A percentile compares a stretch with the other conserved stretches of the same genome.
These are phyloP conservation scores for Wickerhamomyces bovis DNA, from an alignment of 805 yeast genomes.

Conservation along the genomic window DNA sequence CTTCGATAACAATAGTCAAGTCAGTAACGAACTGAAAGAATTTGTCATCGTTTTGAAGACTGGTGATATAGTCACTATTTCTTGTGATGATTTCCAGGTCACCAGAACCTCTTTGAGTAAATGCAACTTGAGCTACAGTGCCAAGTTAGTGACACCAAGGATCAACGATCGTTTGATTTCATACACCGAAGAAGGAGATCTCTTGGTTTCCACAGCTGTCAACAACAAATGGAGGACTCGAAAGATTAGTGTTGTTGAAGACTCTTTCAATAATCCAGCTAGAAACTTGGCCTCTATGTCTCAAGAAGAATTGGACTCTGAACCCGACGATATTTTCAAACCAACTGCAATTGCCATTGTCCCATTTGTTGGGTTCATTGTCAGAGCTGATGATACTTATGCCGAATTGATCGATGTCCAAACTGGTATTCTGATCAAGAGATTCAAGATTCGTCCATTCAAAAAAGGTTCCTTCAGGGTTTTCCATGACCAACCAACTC, in stretches of 20 bases:
- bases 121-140: conserved; percentile 41
- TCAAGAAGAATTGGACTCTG: background rate
- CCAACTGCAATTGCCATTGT: conserved; percentile 43
- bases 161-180: conserved; percentile 68
- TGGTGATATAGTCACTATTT: conserved; percentile 44
- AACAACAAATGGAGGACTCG: conserved; percentile 62
- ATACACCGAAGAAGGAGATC: conserved; percentile 39
- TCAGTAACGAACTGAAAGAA: conserved; percentile 26
- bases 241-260: conserved; percentile 41
- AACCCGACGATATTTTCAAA: conserved; percentile 11
- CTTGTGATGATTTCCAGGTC: conserved; percentile 43
- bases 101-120: conserved; percentile 28
- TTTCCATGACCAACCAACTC: conserved; percentile 79
- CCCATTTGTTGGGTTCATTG: conserved; percentile 70
- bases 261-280: conserved; percentile 24
- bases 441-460: conserved; percentile 55
- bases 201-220: conserved; percentile 53
- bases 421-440: conserved; percentile 64
- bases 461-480: conserved; percentile 52
- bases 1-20: conserved; percentile 19
- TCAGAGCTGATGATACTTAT: conserved; percentile 46
- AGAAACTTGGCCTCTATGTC: background rate
- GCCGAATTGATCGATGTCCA: conserved; percentile 75
- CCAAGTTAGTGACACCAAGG: conserved; percentile 60
- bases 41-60: conserved; percentile 46